phyloP scores from a whole-genome alignment of 2,329 filamentous ascomycete genomes.

The Thelonectria discophora region DNA sequence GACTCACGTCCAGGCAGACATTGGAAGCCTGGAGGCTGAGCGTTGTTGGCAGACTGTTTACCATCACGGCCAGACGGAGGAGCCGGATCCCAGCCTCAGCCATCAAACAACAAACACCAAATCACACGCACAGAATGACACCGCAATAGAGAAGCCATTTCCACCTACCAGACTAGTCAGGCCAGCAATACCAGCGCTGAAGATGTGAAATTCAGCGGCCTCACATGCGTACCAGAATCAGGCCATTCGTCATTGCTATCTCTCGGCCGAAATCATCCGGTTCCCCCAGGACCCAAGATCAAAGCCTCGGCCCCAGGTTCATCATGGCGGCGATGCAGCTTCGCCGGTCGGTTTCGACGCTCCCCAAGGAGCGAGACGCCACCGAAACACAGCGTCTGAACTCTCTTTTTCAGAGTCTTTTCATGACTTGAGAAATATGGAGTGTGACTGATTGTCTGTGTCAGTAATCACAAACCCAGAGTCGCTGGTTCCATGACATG shows the following conservation, averaged over 20 bases:
- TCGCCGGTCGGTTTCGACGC: neutral
- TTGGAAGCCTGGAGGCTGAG: neutral
- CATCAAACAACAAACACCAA: neutral
- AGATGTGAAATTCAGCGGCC: too few relatives aligned
- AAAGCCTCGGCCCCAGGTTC: neutral
- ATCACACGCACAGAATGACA: neutral
- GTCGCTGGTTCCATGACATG: neutral
- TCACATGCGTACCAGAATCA: neutral
- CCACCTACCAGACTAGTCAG: neutral
- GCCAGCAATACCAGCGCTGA: too few relatives aligned
- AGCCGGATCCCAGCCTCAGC: neutral
- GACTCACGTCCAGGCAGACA: neutral
- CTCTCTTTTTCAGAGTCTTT: neutral
- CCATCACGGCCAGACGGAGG: neutral
- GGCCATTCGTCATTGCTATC: neutral
- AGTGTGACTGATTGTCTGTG: neutral
- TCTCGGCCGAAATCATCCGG: neutral
- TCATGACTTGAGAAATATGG: neutral
- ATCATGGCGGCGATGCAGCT: neutral
- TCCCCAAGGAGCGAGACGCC: constrained; percentile 10
- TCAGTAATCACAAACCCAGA: too few relatives aligned
- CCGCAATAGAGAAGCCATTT: neutral
- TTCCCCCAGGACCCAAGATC: neutral
- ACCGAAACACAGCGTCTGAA: constrained; percentile 7
- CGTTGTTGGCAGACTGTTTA: neutral